Percentiles rank a stretch among this genome's conserved stretches.
phyloP scores from a whole-genome alignment of 176 grass and related monocot species.

The Stipa capillata region DNA sequence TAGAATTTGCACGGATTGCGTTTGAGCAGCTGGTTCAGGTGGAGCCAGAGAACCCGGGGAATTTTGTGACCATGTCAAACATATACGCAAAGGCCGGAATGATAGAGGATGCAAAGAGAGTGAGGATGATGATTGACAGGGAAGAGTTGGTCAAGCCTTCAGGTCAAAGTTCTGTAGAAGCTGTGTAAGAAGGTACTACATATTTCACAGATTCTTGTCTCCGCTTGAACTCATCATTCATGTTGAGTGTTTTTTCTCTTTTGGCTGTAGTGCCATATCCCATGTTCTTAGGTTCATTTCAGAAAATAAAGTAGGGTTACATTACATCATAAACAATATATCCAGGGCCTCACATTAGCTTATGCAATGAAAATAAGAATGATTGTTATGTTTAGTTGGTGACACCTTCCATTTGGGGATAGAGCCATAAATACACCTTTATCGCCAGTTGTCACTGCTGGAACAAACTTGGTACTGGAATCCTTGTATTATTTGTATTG shows the following conservation, averaged over 20 bases:
- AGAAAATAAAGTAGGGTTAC: background rate
- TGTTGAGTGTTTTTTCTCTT: background rate
- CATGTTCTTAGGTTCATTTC: background rate
- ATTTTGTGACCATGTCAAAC: slow-evolving; percentile 80
- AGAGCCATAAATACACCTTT: background rate
- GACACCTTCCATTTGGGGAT: background rate
- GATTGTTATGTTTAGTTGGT: background rate
- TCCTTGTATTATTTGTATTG: background rate
- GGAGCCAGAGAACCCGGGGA: slow-evolving; percentile 63
- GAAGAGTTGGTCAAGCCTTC: slow-evolving; percentile 50
- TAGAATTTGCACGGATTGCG: slow-evolving; percentile 50
- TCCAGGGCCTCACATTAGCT: background rate
- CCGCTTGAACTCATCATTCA: background rate
- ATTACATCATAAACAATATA: background rate
- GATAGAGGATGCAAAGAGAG: slow-evolving; percentile 49
- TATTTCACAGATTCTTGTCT: background rate
- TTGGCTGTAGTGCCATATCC: background rate
- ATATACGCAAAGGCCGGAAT: slow-evolving; percentile 54
- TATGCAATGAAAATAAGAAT: background rate
- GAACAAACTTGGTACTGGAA: background rate
- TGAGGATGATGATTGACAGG: slow-evolving; percentile 57
- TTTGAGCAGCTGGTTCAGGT: slow-evolving; percentile 56
- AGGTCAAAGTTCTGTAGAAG: slow-evolving; percentile 41
- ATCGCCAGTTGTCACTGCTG: background rate
- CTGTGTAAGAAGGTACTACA: background rate